Conservation (phyloP, 75 land plant genomes). For the Chamaecyparis obtusa region DNA sequence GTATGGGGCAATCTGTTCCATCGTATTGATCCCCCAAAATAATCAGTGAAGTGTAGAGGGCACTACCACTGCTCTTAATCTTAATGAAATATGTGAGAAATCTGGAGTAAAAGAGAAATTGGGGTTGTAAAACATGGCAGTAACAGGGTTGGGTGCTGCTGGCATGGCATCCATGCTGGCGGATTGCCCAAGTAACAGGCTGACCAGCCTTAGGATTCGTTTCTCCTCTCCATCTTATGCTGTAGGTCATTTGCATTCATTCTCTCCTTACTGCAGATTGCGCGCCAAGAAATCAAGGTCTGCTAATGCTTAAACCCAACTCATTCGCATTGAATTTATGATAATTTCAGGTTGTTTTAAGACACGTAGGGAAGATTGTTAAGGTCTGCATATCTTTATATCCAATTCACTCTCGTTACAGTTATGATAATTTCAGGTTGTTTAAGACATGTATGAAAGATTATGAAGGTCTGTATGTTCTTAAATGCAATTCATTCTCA, state of each 20-base stretch:
- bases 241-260: background rate
- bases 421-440: background rate
- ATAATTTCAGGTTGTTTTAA: background rate
- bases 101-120: background rate
- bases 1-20: no score
- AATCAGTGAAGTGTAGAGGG: no score
- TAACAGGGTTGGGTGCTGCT: background rate
- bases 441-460: background rate
- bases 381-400: background rate
- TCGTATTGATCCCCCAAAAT: no score
- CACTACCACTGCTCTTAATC: no score
- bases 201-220: background rate
- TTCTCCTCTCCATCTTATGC: background rate
- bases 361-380: background rate
- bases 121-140: slow-evolving; percentile 5
- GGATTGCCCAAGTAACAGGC: background rate
- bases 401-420: background rate
- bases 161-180: background rate
- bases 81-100: background rate
- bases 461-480: background rate
- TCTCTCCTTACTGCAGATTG: slow-evolving; percentile 8
- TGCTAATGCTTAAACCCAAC: background rate
- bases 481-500: background rate
- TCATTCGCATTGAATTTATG: background rate
- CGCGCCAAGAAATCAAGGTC: slow-evolving; percentile 5